A percentile compares a stretch with the other conserved stretches of the same genome.
These are phyloP conservation scores for Rossbeevera mucosa DNA, from an alignment of 768 basidiomycete genomes.

Conservation along the genomic window DNA sequence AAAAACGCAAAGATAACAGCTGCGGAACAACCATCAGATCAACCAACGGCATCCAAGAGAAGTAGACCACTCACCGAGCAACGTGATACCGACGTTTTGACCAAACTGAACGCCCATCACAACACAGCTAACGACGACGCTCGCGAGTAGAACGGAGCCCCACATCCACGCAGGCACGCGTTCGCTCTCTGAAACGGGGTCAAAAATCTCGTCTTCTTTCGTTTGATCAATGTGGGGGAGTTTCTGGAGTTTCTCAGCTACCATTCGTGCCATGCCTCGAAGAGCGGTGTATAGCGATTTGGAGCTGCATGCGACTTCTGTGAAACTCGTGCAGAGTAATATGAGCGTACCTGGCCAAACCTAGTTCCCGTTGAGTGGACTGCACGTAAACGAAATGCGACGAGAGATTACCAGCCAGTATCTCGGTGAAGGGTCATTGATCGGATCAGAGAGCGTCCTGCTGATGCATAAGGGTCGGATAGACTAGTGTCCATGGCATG, in stretches of 20 bases:
- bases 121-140: background rate
- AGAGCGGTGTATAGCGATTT: background rate
- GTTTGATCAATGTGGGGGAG: background rate
- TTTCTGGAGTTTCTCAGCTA: background rate
- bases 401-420: background rate
- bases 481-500: background rate
- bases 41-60: background rate
- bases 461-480: background rate
- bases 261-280: background rate
- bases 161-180: background rate
- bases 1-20: background rate
- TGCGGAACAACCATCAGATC: background rate
- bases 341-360: background rate
- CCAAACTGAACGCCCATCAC: background rate
- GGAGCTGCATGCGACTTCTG: background rate
- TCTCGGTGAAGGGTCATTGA: background rate
- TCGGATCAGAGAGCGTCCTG: background rate
- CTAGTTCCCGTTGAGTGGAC: background rate
- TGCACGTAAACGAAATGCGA: background rate
- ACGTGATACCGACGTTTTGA: background rate
- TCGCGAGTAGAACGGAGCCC: background rate
- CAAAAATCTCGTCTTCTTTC: background rate
- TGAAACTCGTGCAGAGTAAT: background rate
- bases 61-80: background rate
- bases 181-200: background rate